These are phyloP conservation scores for Scedosporium aurantiacum DNA, from an alignment of 2,329 filamentous ascomycete genomes.

Conservation along the genomic window DNA sequence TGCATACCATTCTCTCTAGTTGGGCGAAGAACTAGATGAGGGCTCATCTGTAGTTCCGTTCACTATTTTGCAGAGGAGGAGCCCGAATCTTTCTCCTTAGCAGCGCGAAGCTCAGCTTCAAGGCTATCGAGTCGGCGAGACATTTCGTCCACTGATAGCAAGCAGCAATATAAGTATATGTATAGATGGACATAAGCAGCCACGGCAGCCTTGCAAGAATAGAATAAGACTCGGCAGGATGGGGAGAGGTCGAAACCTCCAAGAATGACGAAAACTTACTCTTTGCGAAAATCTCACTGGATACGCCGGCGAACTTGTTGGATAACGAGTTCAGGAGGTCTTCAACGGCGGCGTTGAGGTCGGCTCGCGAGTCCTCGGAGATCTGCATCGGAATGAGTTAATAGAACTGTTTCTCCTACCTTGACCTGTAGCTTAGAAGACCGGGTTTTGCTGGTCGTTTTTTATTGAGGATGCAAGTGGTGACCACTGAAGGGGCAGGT, in stretches of 20 bases:
- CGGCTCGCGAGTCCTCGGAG: conserved; percentile 30
- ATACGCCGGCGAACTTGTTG: conserved; percentile 75
- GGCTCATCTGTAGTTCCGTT: background rate
- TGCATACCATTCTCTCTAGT: no score
- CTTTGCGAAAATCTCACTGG: conserved; percentile 78
- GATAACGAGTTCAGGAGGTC: conserved; percentile 76
- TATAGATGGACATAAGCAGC: background rate
- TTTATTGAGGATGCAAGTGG: background rate
- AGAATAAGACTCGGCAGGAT: background rate
- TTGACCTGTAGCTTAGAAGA: background rate
- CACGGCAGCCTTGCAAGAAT: background rate
- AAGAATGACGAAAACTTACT: conserved; percentile 42
- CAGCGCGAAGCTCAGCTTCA: conserved; percentile 58
- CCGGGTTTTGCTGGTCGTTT: background rate
- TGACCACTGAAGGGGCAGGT: background rate
- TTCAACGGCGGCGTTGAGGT: conserved; percentile 71
- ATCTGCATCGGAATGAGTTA: background rate
- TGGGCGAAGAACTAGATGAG: background rate
- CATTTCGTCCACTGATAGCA: conserved; percentile 81
- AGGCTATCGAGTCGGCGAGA: conserved; percentile 73
- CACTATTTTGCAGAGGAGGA: background rate
- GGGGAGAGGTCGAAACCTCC: background rate
- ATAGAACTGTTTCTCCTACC: background rate
- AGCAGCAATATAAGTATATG: background rate
- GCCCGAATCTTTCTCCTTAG: conserved; percentile 30